Conservation (phyloP, 768 basidiomycete genomes). For the Leccinum pellstonianum region DNA sequence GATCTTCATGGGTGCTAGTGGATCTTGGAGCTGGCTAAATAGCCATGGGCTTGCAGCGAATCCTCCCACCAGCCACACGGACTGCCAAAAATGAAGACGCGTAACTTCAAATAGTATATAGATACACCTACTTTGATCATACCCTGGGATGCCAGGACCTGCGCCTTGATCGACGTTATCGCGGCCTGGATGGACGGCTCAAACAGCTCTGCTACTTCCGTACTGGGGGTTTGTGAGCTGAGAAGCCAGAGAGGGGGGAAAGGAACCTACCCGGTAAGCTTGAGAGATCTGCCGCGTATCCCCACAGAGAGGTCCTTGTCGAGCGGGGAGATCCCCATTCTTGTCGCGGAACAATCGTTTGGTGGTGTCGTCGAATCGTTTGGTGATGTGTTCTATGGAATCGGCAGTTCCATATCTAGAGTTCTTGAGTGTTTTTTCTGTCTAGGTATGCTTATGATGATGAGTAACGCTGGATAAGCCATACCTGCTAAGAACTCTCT, state of each 20-base stretch:
- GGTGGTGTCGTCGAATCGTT: conserved; percentile 79
- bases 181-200: conserved; percentile 80
- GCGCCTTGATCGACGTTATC: conserved; percentile 64
- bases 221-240: conserved; percentile 22
- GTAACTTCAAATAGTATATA: neutral
- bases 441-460: conserved; percentile 6
- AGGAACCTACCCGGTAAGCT: conserved; percentile 60
- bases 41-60: conserved; percentile 48
- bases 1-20: conserved; percentile 52
- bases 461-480: neutral
- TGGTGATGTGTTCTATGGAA: conserved; percentile 75
- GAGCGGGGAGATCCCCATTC: conserved; percentile 55
- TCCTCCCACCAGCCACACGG: conserved; percentile 65
- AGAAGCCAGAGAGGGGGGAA: conserved; percentile 51
- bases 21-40: conserved; percentile 71
- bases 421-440: conserved; percentile 68
- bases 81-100: conserved; percentile 39
- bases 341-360: conserved; percentile 74
- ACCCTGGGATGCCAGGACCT: conserved; percentile 67
- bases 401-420: conserved; percentile 46
- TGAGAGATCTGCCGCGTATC: conserved; percentile 70
- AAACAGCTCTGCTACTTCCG: conserved; percentile 67
- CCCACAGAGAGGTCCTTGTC: conserved; percentile 70
- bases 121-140: conserved; percentile 53
- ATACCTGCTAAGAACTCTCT: conserved; percentile 69